Evolutionary conservation across 2,329 filamentous ascomycete species (phyloP).

Genomic region (Ambrosiella beaveri): DNA sequence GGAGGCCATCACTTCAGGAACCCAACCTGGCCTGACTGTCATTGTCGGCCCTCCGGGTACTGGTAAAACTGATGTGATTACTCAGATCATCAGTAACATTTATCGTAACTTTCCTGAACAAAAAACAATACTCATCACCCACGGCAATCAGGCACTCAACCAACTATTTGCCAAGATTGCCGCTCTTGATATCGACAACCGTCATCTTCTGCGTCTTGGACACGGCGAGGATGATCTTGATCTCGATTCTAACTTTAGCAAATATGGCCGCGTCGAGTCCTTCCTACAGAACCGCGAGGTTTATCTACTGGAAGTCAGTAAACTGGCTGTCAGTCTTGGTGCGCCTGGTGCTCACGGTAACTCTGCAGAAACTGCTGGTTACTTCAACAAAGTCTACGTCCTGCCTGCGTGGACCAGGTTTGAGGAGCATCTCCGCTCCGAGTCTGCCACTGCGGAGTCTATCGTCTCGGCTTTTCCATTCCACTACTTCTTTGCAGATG

Average conservation of each 20-base stretch:
- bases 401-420: conserved; percentile 80
- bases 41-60: conserved; percentile 92
- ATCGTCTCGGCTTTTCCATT: conserved; percentile 72
- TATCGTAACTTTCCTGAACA: conserved; percentile 96
- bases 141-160: conserved; percentile 95
- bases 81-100: conserved; percentile 96
- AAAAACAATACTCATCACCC: conserved; percentile 78
- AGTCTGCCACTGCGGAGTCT: conserved; percentile 38
- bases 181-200: conserved; percentile 86
- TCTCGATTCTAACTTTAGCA: conserved; percentile 76
- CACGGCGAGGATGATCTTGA: conserved; percentile 91
- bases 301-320: conserved; percentile 68
- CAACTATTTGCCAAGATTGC: conserved; percentile 97
- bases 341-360: conserved; percentile 89
- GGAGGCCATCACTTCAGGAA: conserved; percentile 83
- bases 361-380: conserved; percentile 90
- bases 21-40: conserved; percentile 82
- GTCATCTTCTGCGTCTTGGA: conserved; percentile 78
- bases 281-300: conserved; percentile 75
- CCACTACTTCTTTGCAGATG: conserved; percentile 68
- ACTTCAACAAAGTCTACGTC: conserved; percentile 88
- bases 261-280: conserved; percentile 84
- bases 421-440: conserved; percentile 37
- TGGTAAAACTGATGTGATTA: conserved; percentile 97
- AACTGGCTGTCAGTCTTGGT: conserved; percentile 66